Base-by-base conservation (phyloP, 2,329 filamentous ascomycete genomes). In the Emericellopsis cladophorae region DNA sequence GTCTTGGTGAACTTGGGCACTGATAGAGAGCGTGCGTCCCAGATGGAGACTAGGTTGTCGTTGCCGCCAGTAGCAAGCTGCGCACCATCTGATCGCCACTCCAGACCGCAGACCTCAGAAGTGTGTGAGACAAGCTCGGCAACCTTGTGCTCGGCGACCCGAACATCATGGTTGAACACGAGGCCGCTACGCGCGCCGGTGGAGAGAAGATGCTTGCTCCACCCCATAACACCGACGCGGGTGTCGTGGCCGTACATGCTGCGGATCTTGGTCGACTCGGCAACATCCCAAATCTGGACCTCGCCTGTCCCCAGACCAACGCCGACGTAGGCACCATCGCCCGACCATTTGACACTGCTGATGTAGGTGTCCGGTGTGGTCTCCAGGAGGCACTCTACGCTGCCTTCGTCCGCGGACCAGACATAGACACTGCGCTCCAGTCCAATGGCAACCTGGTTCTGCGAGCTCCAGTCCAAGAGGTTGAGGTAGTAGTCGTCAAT, bases 401-500 rank as follows among this genome's bases (percentile, higher is more conserved):
- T 79, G 44, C 92, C 92, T 55, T 87, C 83, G 50, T 96, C 92
- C 12, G 92, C 92, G 31, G 92, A 96, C 92, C 92, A 98, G 52
- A 98, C 85, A 55, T 98, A 98, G 52, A 98, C 92, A 51, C 83
- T 94, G 50, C 90, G 88, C 69, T 96, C 92, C 11, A 98, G 79
- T 43, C 90, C 92, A 58, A 98, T 96, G 38, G 92, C 92, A 41
- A 98, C 90, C 64, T 98, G 92, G 70, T 98, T 98, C 45, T 84
- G 82, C 7, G 88, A 92, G 58, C 89, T 95, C 92, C 92, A 98
- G 68, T 98, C 92, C 22, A 98, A 79, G 32, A 98, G 74, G 70
- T 98, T 98, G 53, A 98, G 83, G 62, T 98, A 98, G 74, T 96
- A 98, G 67, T 98, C 92, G 55, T 98, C 92, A 46, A 96, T 84